These are phyloP conservation scores for Penicillium sp. DNA, from an alignment of 2,329 filamentous ascomycete species.

Conservation along the genomic window DNA sequence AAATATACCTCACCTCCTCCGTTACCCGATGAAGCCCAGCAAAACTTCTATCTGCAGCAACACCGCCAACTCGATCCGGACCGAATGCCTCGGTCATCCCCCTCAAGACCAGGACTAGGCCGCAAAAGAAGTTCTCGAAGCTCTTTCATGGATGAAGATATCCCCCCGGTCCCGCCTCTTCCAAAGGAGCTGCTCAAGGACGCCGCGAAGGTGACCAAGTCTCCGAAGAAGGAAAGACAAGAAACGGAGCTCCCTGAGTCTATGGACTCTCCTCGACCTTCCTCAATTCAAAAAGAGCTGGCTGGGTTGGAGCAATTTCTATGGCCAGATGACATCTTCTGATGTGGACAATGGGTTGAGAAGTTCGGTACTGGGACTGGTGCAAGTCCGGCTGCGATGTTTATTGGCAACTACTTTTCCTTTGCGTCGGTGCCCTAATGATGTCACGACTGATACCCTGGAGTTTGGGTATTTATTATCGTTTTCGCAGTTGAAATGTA, in stretches of 20 bases:
- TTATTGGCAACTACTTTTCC: too few species aligned
- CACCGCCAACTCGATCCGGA: conserved; percentile 20
- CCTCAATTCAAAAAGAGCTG: conserved; percentile 5
- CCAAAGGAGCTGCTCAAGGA: conserved; percentile 31
- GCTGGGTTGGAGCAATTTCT: conserved; percentile 29
- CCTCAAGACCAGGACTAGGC: conserved; percentile 14
- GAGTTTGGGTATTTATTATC: too few species aligned
- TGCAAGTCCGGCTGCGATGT: too few species aligned
- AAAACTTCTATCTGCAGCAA: conserved; percentile 20
- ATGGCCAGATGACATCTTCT: conserved; percentile 44
- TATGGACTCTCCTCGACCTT: conserved; percentile 5
- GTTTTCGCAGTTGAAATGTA: too few species aligned
- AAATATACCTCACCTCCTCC: conserved; percentile 11
- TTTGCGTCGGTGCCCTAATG: too few species aligned
- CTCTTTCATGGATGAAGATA: conserved; percentile 24
- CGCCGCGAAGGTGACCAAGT: conserved; percentile 25
- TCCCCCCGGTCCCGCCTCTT: conserved; percentile 39
- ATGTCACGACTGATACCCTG: too few species aligned
- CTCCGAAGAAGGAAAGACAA: conserved; percentile 18
- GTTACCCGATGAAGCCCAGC: conserved; percentile 7
- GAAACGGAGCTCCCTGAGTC: conserved; percentile 2
- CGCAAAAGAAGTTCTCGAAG: conserved; percentile 9
- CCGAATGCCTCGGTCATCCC: conserved; percentile 15
- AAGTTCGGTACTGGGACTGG: too few species aligned
- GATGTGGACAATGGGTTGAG: too few species aligned